Conservation (phyloP, 441 rosid species). For the Geranium incanum region DNA sequence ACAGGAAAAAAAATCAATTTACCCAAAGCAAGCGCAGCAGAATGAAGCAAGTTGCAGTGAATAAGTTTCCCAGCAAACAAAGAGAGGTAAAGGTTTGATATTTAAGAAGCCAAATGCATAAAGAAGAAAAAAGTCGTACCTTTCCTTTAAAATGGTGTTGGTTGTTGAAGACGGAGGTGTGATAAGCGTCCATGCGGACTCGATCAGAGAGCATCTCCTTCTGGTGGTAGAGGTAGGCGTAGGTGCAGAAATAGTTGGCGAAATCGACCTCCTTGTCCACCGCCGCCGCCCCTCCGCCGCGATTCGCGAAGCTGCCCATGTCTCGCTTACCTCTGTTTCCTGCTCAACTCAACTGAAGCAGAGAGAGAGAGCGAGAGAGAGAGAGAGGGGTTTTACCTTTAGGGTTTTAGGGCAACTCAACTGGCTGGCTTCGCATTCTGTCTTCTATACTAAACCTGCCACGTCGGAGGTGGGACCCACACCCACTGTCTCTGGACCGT, state of each 20-base stretch:
- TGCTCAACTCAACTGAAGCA: background rate
- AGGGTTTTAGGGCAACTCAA: background rate
- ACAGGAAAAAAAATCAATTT: background rate
- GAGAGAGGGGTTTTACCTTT: background rate
- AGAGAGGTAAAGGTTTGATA: background rate
- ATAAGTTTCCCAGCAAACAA: background rate
- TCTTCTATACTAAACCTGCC: background rate
- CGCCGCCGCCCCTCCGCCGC: slow-evolving; percentile 29
- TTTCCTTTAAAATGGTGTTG: slow-evolving; percentile 73
- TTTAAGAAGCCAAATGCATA: background rate
- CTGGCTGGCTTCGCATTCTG: background rate
- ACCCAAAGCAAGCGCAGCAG: background rate
- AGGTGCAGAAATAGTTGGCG: slow-evolving; percentile 85
- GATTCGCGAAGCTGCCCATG: slow-evolving; percentile 46
- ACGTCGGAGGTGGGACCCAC: background rate
- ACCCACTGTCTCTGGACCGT: background rate
- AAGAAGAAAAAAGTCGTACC: slow-evolving; percentile 26
- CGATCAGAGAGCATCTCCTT: slow-evolving; percentile 96
- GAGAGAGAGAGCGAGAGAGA: background rate
- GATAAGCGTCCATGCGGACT: slow-evolving; percentile 97
- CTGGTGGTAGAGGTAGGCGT: slow-evolving; percentile 86
- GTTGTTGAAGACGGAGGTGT: slow-evolving; percentile 62
- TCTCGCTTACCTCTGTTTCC: slow-evolving; percentile 1
- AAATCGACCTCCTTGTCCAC: slow-evolving; percentile 89
- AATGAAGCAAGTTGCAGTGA: background rate